Evolutionary conservation across 2,329 filamentous ascomycete genomes (phyloP).

Genomic region (Neoarthrinium moseri): DNA sequence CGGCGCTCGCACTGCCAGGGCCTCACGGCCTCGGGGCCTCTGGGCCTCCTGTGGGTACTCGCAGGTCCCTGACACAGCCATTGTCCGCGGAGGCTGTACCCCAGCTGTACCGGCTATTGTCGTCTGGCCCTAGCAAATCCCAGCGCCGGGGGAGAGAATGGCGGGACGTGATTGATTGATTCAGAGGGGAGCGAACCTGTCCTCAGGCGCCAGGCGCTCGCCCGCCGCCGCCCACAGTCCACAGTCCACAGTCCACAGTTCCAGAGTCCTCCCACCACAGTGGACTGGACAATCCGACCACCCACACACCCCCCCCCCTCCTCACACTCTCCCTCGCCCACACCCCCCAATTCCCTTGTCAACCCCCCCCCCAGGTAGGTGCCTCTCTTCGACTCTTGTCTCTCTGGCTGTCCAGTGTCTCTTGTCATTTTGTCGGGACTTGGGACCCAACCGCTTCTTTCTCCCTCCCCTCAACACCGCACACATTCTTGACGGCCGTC

Average conservation of each 20-base stretch:
- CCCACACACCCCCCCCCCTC: no score
- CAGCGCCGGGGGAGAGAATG: no score
- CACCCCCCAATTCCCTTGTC: no score
- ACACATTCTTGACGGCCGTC: slow-evolving; percentile 18
- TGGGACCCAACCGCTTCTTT: slow-evolving; percentile 16
- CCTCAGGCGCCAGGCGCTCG: slow-evolving; percentile 13
- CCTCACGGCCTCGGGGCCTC: no score
- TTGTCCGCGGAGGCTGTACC: slow-evolving; percentile 23
- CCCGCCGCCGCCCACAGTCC: background rate
- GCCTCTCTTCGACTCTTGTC: no score
- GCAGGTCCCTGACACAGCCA: slow-evolving; percentile 22
- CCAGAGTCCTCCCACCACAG: no score
- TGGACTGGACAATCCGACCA: no score
- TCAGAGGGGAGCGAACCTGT: slow-evolving; percentile 11
- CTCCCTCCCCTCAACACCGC: slow-evolving; percentile 18
- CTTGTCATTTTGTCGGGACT: background rate
- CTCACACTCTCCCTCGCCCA: no score
- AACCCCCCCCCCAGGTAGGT: no score
- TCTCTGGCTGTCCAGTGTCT: background rate
- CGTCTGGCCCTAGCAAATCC: no score
- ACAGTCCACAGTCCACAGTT: background rate
- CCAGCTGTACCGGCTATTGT: slow-evolving; percentile 18
- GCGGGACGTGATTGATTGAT: background rate
- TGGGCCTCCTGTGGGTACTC: slow-evolving; percentile 20
- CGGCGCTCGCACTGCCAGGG: slow-evolving; percentile 10